Base-by-base conservation (phyloP, 2,329 filamentous ascomycete species). In the Stromatinia cepivora region DNA sequence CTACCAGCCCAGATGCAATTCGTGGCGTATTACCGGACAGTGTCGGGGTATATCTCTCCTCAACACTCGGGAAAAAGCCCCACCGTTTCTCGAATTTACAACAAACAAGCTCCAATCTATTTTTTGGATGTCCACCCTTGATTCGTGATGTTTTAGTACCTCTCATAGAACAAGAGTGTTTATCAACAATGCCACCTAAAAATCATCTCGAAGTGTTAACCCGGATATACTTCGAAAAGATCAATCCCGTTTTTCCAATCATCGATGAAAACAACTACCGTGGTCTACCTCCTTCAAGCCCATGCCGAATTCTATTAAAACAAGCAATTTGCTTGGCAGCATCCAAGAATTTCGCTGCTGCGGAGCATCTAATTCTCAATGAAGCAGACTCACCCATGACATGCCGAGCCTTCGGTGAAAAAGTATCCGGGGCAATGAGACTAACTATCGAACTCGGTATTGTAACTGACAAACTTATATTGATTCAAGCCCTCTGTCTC, bases 311-410 rank as follows among this genome's bases (percentile, higher is more conserved):
- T 4, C 77, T 87, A 36, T 58, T 76, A 17, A 80, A 82, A 58
- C 87, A 88, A 73, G 81, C 85, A 0, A 81, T 88, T 6, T 86
- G 84, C 64, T 79, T 89, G 13, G 84, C 86, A 0, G 85, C 86
- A 0, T 83, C 83, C 0, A 81, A 83, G 0, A 85, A 87, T 67
- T 81, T 82, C 0, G 79, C 81, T 6, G 81, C 84, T 63, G 77
- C 79, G 0, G 77, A 73, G 1, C 78, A 86, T 58, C 79, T 88
- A 8, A 54, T 71, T n/a, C 36, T 76, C 39, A 28, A 67, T 28
- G 70, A 66, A 50, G 67, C 67, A 39, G 57, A 66, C 9, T 17
- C 31, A 17, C 53, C 70, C n/a, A 56, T 73, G 52, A 71, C 63
- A 56, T 72, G 70, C 67, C 69, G 66, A 66, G 70, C 72, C 39